phyloP scores from a whole-genome alignment of 129 eudicot species.

The Saussurea involucrata region DNA sequence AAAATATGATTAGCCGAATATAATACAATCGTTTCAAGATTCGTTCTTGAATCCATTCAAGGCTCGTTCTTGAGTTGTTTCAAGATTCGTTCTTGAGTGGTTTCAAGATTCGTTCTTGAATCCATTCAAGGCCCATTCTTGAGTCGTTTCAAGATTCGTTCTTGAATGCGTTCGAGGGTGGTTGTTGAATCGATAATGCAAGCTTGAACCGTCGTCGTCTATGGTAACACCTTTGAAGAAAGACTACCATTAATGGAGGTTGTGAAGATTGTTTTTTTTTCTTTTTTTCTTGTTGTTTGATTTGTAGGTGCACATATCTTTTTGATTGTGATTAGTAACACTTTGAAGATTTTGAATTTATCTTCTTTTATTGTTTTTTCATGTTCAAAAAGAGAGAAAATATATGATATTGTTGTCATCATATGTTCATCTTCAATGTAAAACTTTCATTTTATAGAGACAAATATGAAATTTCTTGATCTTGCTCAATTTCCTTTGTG shows the following conservation, averaged over 20 bases:
- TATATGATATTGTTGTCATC: slow-evolving; percentile 19
- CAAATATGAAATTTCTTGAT: slow-evolving; percentile 17
- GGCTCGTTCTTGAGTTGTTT: not conserved
- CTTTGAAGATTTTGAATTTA: not conserved
- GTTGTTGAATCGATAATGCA: not conserved
- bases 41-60: not conserved
- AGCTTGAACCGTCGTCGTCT: not conserved
- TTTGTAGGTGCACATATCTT: slow-evolving; percentile 23
- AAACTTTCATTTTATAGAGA: slow-evolving; percentile 16
- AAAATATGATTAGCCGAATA: slow-evolving; percentile 63
- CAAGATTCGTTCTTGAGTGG: not conserved
- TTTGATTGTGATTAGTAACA: slow-evolving; percentile 26
- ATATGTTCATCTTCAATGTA: slow-evolving; percentile 22
- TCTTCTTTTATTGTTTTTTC: not conserved
- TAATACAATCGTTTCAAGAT: not conserved
- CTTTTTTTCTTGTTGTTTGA: slow-evolving; percentile 11
- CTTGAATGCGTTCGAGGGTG: not conserved
- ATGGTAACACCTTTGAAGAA: slow-evolving; percentile 19
- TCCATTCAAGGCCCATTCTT: not conserved
- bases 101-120: not conserved
- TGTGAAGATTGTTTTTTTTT: slow-evolving; percentile 21
- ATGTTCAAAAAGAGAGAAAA: not conserved
- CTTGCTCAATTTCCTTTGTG: not conserved
- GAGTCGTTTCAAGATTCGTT: not conserved
- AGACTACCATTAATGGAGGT: slow-evolving; percentile 23